Conservation (phyloP, 148 eudicot genomes). For the Euryodendron excelsum region DNA sequence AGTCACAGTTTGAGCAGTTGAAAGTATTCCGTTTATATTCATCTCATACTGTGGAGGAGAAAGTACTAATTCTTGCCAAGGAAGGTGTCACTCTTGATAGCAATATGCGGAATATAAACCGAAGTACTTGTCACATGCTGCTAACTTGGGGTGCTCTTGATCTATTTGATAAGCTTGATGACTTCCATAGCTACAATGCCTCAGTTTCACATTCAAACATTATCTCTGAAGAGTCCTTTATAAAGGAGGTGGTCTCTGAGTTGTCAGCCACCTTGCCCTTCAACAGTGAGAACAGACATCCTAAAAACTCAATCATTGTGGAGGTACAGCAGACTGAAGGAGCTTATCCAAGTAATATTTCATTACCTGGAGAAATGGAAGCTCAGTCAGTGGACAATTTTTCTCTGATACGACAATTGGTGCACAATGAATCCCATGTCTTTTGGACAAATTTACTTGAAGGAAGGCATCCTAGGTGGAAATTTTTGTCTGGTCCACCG, state of each 20-base stretch:
- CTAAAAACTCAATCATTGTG: constrained; percentile 7
- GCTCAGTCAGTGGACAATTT: background rate
- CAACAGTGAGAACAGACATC: constrained; percentile 14
- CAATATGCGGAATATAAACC: constrained; percentile 28
- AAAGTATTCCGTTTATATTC: constrained; percentile 70
- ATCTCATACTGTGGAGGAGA: constrained; percentile 67
- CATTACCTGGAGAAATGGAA: constrained; percentile 38
- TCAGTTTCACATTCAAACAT: constrained; percentile 20
- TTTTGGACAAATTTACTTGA: constrained; percentile 40
- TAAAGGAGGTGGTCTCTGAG: constrained; percentile 51
- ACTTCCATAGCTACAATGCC: constrained; percentile 32
- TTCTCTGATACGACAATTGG: constrained; percentile 8
- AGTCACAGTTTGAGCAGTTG: constrained; percentile 52
- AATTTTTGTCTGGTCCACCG: constrained; percentile 18
- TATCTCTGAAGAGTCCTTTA: constrained; percentile 29
- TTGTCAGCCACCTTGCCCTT: constrained; percentile 34
- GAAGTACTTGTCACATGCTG: constrained; percentile 47
- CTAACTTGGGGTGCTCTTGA: constrained; percentile 72
- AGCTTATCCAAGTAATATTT: constrained; percentile 17
- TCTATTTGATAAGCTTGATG: constrained; percentile 57
- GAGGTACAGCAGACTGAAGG: constrained; percentile 28
- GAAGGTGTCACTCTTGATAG: constrained; percentile 44
- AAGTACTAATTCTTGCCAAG: constrained; percentile 59
- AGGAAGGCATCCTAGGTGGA: constrained; percentile 33
- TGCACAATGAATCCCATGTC: constrained; percentile 12